Percentiles rank a stretch among this genome's conserved stretches.
These are phyloP conservation scores for Kickxella alabastrina DNA, from an alignment of 192 early-diverging fungal species.

Conservation along the genomic window DNA sequence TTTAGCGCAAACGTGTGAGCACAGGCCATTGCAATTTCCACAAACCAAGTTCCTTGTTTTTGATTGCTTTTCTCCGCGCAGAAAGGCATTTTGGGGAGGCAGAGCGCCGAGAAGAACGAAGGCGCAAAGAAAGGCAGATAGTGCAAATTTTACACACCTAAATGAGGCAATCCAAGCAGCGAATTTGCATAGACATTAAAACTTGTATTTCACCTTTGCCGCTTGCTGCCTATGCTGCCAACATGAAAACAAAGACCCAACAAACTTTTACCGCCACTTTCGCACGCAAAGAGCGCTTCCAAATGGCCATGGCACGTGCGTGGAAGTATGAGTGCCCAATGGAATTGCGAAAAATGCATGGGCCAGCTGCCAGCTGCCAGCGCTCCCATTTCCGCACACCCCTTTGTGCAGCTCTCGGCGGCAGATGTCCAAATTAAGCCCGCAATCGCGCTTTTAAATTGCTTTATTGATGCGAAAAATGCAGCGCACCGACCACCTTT, in stretches of 20 bases:
- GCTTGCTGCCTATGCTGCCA: no score
- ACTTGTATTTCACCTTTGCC: no score
- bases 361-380: neutral
- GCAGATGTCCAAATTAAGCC: conserved; percentile 1
- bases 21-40: conserved; percentile 13
- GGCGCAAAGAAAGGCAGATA: no score
- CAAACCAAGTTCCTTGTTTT: no score
- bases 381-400: neutral
- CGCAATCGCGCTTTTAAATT: conserved; percentile 3
- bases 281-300: no score
- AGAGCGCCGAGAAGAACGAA: no score
- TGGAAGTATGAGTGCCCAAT: no score
- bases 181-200: no score
- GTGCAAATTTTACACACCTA: neutral
- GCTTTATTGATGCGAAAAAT: neutral
- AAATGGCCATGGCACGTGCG: neutral
- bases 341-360: neutral
- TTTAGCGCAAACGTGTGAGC: neutral
- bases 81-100: conserved; percentile 2
- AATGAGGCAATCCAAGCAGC: no score
- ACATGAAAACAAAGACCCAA: no score
- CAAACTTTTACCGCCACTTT: no score
- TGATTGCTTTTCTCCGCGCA: no score
- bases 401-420: neutral
- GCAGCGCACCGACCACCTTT: conserved; percentile 10